phyloP scores from a whole-genome alignment of 2,329 filamentous ascomycete genomes.

The Mollisia scopiformis region DNA sequence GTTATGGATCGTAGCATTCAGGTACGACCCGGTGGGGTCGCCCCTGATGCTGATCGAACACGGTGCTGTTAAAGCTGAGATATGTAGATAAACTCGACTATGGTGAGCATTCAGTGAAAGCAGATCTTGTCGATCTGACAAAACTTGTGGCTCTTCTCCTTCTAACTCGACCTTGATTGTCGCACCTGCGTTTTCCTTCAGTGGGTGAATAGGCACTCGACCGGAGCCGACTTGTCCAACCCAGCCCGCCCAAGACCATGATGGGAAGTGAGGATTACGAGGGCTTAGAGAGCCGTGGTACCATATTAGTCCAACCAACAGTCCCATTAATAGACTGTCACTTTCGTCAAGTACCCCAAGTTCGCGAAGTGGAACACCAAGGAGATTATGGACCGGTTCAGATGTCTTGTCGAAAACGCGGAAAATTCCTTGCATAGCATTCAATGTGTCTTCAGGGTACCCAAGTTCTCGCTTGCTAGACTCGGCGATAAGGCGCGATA shows the following conservation, averaged over 20 bases:
- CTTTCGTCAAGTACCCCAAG: background rate
- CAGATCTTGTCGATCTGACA: no score
- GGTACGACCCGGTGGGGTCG: no score
- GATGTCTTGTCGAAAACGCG: background rate
- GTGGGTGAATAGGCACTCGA: no score
- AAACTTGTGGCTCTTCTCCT: no score
- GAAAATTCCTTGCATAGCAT: background rate
- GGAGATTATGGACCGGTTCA: background rate
- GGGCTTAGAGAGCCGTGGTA: background rate
- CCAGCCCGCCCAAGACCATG: background rate
- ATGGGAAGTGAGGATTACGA: background rate
- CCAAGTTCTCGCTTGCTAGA: background rate
- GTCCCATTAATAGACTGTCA: background rate
- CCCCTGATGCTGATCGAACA: no score
- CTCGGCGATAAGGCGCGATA: background rate
- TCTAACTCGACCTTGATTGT: no score
- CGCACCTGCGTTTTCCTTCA: no score
- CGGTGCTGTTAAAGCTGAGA: no score
- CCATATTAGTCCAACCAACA: background rate
- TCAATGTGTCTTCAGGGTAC: background rate
- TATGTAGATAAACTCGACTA: no score
- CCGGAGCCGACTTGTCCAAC: no score
- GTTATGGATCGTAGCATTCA: no score
- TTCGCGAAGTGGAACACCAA: background rate
- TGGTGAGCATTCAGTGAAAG: no score